Percentiles rank a stretch among this genome's conserved stretches.
Conservation (phyloP, 495 filamentous ascomycete species). For the Mycothermus thermophilus region DNA sequence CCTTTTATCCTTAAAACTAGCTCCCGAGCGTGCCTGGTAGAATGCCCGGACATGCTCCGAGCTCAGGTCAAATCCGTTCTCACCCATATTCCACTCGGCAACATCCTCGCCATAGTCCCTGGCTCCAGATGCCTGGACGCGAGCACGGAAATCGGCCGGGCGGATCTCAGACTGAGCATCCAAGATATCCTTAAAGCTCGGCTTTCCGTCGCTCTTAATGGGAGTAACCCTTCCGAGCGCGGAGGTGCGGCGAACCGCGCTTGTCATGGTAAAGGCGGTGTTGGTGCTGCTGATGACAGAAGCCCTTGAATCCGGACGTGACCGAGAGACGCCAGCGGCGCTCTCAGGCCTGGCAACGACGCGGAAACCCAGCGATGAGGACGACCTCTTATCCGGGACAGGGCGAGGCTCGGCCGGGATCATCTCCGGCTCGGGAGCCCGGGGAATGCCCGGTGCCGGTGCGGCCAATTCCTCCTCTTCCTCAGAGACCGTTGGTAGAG, state of each 20-base stretch:
- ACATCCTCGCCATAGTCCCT: constrained; percentile 43
- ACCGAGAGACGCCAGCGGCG: constrained; percentile 1
- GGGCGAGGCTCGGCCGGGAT: constrained; percentile 24
- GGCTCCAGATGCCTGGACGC: constrained; percentile 31
- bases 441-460: constrained; percentile 20
- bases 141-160: constrained; percentile 29
- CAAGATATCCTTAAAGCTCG: constrained; percentile 33
- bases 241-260: not conserved
- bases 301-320: constrained; percentile 9
- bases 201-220: constrained; percentile 9
- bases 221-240: constrained; percentile 12
- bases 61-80: constrained; percentile 20
- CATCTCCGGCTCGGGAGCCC: constrained; percentile 13
- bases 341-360: constrained; percentile 11
- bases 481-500: constrained; percentile 1
- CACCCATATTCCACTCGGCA: constrained; percentile 37
- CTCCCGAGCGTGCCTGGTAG: too few species aligned
- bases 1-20: too few species aligned
- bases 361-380: constrained; percentile 2
- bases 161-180: constrained; percentile 38
- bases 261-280: constrained; percentile 3
- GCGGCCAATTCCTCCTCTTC: constrained; percentile 15
- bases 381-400: constrained; percentile 20
- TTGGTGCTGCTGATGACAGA: too few species aligned
- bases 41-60: constrained; percentile 18